Evolutionary conservation across 768 basidiomycete genomes (phyloP), one percentile per base, ranked within the genome.

Genomic region (Hygrophorus pudorinus): DNA sequence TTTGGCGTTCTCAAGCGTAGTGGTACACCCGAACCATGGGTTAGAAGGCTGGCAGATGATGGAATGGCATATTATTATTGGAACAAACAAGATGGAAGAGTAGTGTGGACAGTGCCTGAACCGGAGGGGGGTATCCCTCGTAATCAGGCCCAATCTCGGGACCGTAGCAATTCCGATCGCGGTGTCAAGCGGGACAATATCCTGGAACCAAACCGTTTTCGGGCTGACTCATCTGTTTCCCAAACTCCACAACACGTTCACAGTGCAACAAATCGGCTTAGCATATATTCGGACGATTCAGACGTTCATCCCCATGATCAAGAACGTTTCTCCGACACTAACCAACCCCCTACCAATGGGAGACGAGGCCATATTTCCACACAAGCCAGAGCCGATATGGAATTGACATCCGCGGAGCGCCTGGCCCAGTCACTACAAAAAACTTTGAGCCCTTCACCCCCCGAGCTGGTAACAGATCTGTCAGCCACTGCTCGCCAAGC

Each of bases 11-110:
- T 67, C 14, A 73, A 68, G 38, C 72, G 73, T 20, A 71, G 74
- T 13, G 71, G 75, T 11, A 78, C 77, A 4, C 82, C 85, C 14
- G 83, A 88, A 52, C 83, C 82, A n/a, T 94, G 91, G 91, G 65
- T 80, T 16, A 76, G 75, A 54, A 78, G 78, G 44, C 68, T 89
- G 36, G 83, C 83, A 17, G 87, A 90, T 54, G 89, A 92, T 52
- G 87, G 87, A 29, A 67, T 76, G 63, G 76, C 83, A 2, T 87
- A 85, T 58, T 88, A 76, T 56, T 92, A 85, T 60, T 59, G 72
- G 59, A 92, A 93, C 67, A 79, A 72, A 50, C 55, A 71, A 17
- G 81, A 80, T 47, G 82, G 83, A 11, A 64, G 75, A 42, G 66
- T 80, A 12, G 77, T 76, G 44, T 86, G 82, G 86, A 77, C 76